Conservation (phyloP, 805 yeast genomes). For the Lipomyces chichibuensis region DNA sequence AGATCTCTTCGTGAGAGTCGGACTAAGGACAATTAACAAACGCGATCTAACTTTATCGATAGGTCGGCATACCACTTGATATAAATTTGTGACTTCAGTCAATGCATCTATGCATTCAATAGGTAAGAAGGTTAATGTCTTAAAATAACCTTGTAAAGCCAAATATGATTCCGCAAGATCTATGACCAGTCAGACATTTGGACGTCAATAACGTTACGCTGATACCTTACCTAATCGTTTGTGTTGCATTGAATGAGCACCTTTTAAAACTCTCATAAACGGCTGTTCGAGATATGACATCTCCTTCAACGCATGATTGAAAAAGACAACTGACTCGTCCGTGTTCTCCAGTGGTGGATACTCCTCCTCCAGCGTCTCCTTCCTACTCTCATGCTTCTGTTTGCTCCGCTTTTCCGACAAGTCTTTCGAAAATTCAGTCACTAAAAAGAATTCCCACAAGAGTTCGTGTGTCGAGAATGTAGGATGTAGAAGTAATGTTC, state of each 20-base stretch:
- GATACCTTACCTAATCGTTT: slow-evolving; percentile 21
- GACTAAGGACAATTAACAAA: slow-evolving; percentile 10
- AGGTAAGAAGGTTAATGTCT: slow-evolving; percentile 21
- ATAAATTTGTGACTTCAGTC: slow-evolving; percentile 20
- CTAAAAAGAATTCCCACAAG: slow-evolving; percentile 50
- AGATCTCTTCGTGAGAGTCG: slow-evolving; percentile 27
- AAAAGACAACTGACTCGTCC: slow-evolving; percentile 32
- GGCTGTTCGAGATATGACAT: slow-evolving; percentile 24
- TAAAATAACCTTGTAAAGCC: slow-evolving; percentile 19
- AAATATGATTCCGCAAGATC: slow-evolving; percentile 33
- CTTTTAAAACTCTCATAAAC: slow-evolving; percentile 16
- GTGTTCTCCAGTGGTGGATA: slow-evolving; percentile 30
- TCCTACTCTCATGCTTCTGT: slow-evolving; percentile 39
- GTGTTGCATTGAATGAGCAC: slow-evolving; percentile 18
- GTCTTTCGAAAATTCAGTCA: slow-evolving; percentile 43
- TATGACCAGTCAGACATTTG: background rate
- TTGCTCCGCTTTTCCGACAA: slow-evolving; percentile 46
- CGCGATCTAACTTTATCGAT: background rate
- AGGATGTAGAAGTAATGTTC: slow-evolving; percentile 49
- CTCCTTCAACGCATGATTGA: slow-evolving; percentile 35
- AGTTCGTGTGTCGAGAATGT: slow-evolving; percentile 46
- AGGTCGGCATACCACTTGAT: slow-evolving; percentile 29
- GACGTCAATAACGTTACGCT: background rate
- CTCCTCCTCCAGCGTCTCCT: slow-evolving; percentile 39
- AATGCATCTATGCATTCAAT: slow-evolving; percentile 24